Percentiles rank a stretch among this genome's conserved stretches.
Conservation (phyloP, 164 flowering plant species). For the Magnolia kwangsiensis region DNA sequence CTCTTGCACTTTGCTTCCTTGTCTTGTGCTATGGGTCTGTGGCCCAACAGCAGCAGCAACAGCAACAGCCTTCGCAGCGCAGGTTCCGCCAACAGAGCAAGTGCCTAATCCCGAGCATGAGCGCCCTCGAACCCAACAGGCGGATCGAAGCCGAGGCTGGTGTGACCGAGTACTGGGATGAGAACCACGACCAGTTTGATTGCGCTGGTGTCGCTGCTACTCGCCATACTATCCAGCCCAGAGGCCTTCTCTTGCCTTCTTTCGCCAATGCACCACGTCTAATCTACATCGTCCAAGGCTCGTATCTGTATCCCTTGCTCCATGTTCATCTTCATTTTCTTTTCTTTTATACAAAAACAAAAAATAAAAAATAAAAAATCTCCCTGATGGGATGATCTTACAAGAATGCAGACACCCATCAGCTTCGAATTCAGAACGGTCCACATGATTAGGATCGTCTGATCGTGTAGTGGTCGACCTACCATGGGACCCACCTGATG, state of each 20-base stretch:
- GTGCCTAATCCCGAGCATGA: slow-evolving; percentile 41
- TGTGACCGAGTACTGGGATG: slow-evolving; percentile 24
- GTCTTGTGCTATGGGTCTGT: slow-evolving; percentile 19
- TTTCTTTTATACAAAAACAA: too few species aligned
- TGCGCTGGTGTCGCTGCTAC: slow-evolving; percentile 13
- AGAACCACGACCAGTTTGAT: not conserved
- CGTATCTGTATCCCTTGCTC: not conserved
- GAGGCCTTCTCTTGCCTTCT: slow-evolving; percentile 51
- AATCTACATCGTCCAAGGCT: slow-evolving; percentile 41
- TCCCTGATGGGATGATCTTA: too few species aligned
- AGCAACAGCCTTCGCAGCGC: slow-evolving; percentile 1
- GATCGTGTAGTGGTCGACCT: too few species aligned
- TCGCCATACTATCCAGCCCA: slow-evolving; percentile 18
- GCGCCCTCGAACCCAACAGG: slow-evolving; percentile 34
- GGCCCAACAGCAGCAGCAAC: slow-evolving; percentile 18
- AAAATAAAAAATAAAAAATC: too few species aligned
- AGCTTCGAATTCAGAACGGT: too few species aligned
- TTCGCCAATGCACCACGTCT: slow-evolving; percentile 44
- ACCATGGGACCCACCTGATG: too few species aligned
- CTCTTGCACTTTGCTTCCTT: slow-evolving; percentile 22
- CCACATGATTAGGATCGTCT: too few species aligned
- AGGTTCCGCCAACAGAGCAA: slow-evolving; percentile 12
- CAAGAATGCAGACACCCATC: too few species aligned
- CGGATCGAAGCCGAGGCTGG: slow-evolving; percentile 47
- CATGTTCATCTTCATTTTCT: not conserved